Evolutionary conservation across 768 basidiomycete genomes (phyloP).

Genomic region (Lactarius trivialis): DNA sequence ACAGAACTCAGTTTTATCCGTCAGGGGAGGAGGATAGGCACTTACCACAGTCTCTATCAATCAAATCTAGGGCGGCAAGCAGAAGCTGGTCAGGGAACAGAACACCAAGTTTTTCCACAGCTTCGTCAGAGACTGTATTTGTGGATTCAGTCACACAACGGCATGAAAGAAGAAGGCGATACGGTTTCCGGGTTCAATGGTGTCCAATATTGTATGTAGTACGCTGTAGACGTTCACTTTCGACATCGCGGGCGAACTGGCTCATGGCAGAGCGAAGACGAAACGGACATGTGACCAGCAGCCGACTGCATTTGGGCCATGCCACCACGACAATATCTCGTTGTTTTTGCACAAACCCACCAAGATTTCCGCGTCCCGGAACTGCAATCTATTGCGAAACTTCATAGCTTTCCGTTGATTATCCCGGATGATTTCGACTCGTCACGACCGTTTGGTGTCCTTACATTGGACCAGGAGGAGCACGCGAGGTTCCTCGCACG

Average conservation of each 20-base stretch:
- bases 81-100: constrained; percentile 59
- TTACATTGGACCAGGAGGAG: constrained; percentile 61
- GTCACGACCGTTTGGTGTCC: constrained; percentile 65
- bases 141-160: neutral
- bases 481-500: constrained; percentile 68
- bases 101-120: constrained; percentile 46
- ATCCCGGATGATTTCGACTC: constrained; percentile 43
- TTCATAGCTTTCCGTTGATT: constrained; percentile 56
- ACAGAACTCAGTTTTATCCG: neutral
- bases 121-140: constrained; percentile 42
- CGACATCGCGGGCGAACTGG: neutral
- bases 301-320: neutral
- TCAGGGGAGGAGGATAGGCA: neutral
- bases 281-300: neutral
- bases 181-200: constrained; percentile 31
- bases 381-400: constrained; percentile 67
- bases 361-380: constrained; percentile 81
- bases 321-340: constrained; percentile 38
- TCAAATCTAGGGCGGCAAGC: constrained; percentile 67
- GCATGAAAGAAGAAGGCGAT: constrained; percentile 6
- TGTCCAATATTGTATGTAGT: constrained; percentile 24
- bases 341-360: constrained; percentile 79
- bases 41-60: constrained; percentile 64
- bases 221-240: constrained; percentile 6
- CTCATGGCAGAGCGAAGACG: neutral